These are phyloP conservation scores for Fraxinus cuspidata DNA, from an alignment of 257 asterid genomes.

Conservation along the genomic window DNA sequence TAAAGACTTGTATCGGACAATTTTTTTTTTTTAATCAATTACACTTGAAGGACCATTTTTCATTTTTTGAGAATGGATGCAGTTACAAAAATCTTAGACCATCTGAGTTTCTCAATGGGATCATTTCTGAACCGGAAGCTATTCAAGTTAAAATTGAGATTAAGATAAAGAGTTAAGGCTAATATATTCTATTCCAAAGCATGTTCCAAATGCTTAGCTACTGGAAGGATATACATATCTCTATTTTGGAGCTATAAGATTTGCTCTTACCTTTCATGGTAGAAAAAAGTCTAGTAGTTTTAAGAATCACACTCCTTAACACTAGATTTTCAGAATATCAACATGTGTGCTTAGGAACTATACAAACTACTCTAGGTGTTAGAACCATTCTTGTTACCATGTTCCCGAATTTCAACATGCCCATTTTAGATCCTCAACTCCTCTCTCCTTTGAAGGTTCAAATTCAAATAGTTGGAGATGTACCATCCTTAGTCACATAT, in stretches of 20 bases:
- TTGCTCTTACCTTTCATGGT: background rate
- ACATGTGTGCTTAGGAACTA: background rate
- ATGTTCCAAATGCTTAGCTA: background rate
- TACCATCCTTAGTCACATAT: background rate
- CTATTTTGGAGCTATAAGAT: background rate
- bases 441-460: background rate
- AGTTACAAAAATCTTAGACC: too few species aligned
- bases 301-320: background rate
- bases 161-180: too few species aligned
- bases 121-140: too few species aligned
- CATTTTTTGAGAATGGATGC: too few species aligned
- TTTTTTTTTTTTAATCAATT: too few species aligned
- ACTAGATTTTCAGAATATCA: background rate
- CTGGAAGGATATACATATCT: background rate
- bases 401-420: slow-evolving; percentile 1
- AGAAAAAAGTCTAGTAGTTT: background rate
- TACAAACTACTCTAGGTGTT: background rate
- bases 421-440: background rate
- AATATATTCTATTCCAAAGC: background rate
- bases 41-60: too few species aligned
- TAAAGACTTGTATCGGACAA: too few species aligned
- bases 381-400: background rate
- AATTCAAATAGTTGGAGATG: background rate
- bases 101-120: too few species aligned
- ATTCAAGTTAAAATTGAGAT: too few species aligned